Base-by-base conservation (phyloP, 2,329 filamentous ascomycete genomes). In the Fusarium setosum region DNA sequence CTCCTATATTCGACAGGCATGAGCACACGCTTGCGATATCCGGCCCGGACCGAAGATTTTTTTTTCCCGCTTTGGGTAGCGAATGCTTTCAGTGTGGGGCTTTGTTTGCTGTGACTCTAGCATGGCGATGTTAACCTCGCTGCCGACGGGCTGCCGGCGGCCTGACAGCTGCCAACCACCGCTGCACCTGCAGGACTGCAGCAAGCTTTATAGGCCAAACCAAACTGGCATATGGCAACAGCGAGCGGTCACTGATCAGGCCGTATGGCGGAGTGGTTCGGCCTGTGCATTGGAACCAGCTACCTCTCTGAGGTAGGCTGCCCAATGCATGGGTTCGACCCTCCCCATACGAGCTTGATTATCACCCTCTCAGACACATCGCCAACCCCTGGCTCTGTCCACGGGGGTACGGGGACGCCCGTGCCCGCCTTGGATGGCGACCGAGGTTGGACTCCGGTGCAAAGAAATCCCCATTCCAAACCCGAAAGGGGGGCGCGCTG, bases 401-500 rank as follows among this genome's bases (percentile, higher is more conserved):
- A 35, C 26, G 34, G 24, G 20, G 8, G 8, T 17, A 18, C 24
- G 55, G 59, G 63, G 63, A 61, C 42, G 50, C 59, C 53, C 37
- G 29, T 13, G 18, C 13, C n/a, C 13, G n/a, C 26, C 18, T 31
- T 23, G 35, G 49, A 44, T 38, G 37, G 47, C 45, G 31, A 51
- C 61, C 69, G 70, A 73, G 72, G 68, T 38, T 56, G 67, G 48
- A 50, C 20, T 44, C 26, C 20, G 49, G 63, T 48, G 71, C 71
- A 74, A 74, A 74, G n/a, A 71, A 75, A 61, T 71, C 59, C 65
- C 54, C 51, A 68, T 12, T 8, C 26, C 9, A 29, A 29, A n/a
- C 13, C 69, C 68, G 74, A 75, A 74, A 72, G 65, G 56, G 45
- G 70, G 69, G 67, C 69, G 72, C 69, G 66, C 72, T 64, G 68